Percentiles rank a stretch among this genome's conserved stretches.
phyloP scores from a whole-genome alignment of 495 filamentous ascomycete species.

The Trichoderma gamsii region DNA sequence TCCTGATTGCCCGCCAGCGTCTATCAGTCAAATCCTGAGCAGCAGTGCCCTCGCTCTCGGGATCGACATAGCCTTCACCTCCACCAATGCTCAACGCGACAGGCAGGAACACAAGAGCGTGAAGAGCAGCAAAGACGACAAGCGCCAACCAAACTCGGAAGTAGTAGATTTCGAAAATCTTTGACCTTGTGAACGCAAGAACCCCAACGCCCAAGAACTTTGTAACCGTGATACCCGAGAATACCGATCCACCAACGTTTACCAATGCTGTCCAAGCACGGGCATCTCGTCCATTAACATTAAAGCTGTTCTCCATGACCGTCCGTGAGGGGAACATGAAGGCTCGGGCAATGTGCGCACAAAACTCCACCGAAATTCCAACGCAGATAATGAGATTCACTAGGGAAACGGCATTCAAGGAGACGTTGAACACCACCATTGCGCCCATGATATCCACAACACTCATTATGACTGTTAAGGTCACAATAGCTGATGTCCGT shows the following conservation, averaged over 20 bases:
- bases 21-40: conserved; percentile 68
- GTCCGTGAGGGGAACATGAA: conserved; percentile 83
- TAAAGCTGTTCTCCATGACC: conserved; percentile 65
- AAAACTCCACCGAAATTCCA: conserved; percentile 94
- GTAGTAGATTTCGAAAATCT: conserved; percentile 99
- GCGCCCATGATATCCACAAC: conserved; percentile 90
- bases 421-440: conserved; percentile 84
- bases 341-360: conserved; percentile 90
- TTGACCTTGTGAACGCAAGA: conserved; percentile 87
- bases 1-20: conserved; percentile 37
- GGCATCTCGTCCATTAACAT: conserved; percentile 70
- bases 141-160: conserved; percentile 93
- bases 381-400: conserved; percentile 96
- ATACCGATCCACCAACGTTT: conserved; percentile 89
- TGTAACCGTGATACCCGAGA: conserved; percentile 92
- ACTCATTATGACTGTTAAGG: conserved; percentile 82
- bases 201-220: conserved; percentile 91
- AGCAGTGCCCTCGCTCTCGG: conserved; percentile 74
- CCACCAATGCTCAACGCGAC: conserved; percentile 83
- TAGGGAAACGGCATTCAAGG: conserved; percentile 93
- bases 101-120: conserved; percentile 87
- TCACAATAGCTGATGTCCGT: conserved; percentile 73
- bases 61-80: conserved; percentile 80
- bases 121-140: conserved; percentile 78
- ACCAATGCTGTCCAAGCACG: conserved; percentile 86